Conservation (phyloP, 768 basidiomycete genomes). For the Suillus luteus region DNA sequence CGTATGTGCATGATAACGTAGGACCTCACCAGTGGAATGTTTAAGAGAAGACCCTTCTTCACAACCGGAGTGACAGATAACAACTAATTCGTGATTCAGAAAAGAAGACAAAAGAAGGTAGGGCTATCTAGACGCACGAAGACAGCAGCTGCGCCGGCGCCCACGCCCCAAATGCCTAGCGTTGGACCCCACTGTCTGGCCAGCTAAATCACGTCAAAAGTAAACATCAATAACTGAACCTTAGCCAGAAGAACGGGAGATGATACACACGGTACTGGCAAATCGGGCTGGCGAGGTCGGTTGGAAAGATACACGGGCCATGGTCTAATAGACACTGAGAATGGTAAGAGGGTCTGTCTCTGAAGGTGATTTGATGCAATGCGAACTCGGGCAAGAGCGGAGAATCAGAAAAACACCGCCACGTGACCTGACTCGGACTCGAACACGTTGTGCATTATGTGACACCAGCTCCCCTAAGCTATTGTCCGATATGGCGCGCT, state of each 20-base stretch:
- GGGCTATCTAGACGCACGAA: slow-evolving; percentile 46
- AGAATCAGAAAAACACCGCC: slow-evolving; percentile 6
- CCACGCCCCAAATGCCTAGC: slow-evolving; percentile 70
- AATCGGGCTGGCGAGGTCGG: slow-evolving; percentile 40
- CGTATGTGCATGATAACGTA: neutral
- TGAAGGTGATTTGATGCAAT: neutral
- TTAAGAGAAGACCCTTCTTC: slow-evolving; percentile 69
- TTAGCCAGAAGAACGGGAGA: slow-evolving; percentile 4
- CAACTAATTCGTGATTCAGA: slow-evolving; percentile 42
- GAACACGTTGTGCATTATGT: neutral
- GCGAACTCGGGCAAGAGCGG: slow-evolving; percentile 13
- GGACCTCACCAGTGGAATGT: slow-evolving; percentile 71
- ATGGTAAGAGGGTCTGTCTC: neutral
- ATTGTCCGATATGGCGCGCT: neutral
- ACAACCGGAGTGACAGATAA: slow-evolving; percentile 87
- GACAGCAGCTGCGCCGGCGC: slow-evolving; percentile 65
- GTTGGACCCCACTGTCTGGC: slow-evolving; percentile 60
- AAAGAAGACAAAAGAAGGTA: neutral
- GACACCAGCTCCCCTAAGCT: neutral
- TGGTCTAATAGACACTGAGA: slow-evolving; percentile 30
- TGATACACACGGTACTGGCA: slow-evolving; percentile 40
- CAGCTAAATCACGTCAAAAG: slow-evolving; percentile 34
- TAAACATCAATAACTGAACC: neutral
- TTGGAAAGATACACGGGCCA: slow-evolving; percentile 47
- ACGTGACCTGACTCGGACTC: slow-evolving; percentile 19